Evolutionary conservation across 106 monocot genomes (phyloP), one percentile per base, ranked within the genome.

Genomic region (Dioscorea zingiberensis): DNA sequence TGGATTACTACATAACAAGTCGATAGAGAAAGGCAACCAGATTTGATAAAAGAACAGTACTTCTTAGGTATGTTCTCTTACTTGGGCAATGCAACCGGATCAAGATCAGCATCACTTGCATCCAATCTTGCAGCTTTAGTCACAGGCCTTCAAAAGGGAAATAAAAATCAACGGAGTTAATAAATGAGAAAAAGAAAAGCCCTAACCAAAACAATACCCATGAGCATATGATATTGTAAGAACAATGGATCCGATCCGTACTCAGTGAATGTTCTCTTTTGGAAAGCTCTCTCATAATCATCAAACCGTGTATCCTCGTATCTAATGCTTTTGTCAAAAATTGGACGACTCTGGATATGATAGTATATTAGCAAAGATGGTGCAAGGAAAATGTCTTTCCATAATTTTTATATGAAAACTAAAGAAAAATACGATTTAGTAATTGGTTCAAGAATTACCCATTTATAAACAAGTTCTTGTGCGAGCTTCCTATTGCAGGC

Each of bases 391-490:
- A 6, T 6, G 4, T 38, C 0, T 10, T 38, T 38, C 38, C 38
- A 38, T 10, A 38, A 38, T 6, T 38, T 38, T 38, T 38, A 38
- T 10, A 38, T 38, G 1, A 6, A 38, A 38, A 38, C n/a, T n/a
- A n/a, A n/a, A n/a, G n/a, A n/a, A n/a, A n/a, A n/a, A n/a, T n/a
- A n/a, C n/a, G n/a, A n/a, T n/a, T n/a, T n/a, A n/a, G n/a, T n/a
- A n/a, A n/a, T n/a, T n/a, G n/a, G n/a, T n/a, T n/a, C n/a, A n/a
- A n/a, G n/a, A 6, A 44, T 69, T 86, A 98, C 98, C 98, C 98
- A 98, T 84, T 93, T 93, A 76, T 98, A 92, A 57, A 98, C 92
- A 59, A 98, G 72, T 55, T 92, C 98, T 69, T 89, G 92, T 44
- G 98, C 98, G 55, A 93, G 77, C 64, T 77, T 98, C 69, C 82